These are phyloP conservation scores for Macrophomina phaseolina DNA, from an alignment of 2,329 filamentous ascomycete genomes.

Conservation along the genomic window DNA sequence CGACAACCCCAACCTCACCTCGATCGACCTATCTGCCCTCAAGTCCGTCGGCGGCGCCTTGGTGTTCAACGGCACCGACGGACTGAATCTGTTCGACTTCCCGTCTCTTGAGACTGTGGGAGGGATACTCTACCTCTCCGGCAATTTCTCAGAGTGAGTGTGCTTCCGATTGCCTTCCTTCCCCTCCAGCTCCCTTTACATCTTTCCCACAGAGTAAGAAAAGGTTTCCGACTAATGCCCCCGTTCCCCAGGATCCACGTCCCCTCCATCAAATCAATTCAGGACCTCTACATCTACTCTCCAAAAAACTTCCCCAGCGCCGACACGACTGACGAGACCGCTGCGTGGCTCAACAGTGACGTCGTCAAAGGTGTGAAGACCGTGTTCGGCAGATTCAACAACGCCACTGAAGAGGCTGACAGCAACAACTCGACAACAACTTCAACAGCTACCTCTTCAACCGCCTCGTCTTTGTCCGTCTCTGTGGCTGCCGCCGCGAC, in stretches of 20 bases:
- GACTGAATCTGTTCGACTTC: neutral
- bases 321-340: neutral
- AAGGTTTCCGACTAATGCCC: neutral
- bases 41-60: neutral
- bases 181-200: no score
- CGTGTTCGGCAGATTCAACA: neutral
- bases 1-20: neutral
- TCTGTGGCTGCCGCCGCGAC: neutral
- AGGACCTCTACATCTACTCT: neutral
- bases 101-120: neutral
- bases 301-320: neutral
- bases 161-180: no score
- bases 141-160: neutral
- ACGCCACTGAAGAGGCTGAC: neutral
- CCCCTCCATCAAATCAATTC: neutral
- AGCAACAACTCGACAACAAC: neutral
- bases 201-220: no score
- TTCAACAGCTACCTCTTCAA: neutral
- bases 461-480: neutral
- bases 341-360: neutral
- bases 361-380: neutral
- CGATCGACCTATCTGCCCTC: neutral
- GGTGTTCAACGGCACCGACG: neutral
- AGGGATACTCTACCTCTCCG: neutral
- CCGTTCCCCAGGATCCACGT: neutral